Base-by-base conservation (phyloP, 2,329 filamentous ascomycete genomes). In the Chrysoporthe deuterocubensis region DNA sequence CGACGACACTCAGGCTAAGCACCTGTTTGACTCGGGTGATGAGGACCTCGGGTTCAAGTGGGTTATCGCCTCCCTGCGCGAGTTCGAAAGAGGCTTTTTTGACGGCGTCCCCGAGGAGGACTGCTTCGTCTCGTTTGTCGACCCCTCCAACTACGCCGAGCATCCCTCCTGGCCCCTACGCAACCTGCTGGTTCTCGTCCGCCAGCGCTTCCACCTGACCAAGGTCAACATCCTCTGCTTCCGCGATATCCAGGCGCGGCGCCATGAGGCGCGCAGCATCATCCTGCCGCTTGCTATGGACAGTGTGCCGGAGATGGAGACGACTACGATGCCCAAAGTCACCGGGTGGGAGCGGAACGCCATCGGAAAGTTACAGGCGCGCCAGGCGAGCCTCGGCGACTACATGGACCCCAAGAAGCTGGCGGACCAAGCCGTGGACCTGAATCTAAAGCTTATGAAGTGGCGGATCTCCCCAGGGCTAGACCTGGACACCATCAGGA, bases 391-490 rank as follows among this genome's bases (percentile, higher is more conserved):
- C 74, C 84, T 99, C 9, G 91, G 92, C 26, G 93, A 96, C 74
- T 97, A 97, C 74, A 95, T 99, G 91, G 94, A 99, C 75, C 95
- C 96, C 7, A 83, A 86, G 44, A 90, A 90, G 75, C 83, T 98
- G 21, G 96, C 96, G 32, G 94, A 98, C 76, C 94, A 97, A 77
- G 94, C 94, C 0, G 95, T 98, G 11, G 96, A 99, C 75, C 85
- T 99, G 68, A 99, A 99, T 75, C 84, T 98, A 69, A 98, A 98
- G 80, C 85, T 99, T 67, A 99, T 99, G 90, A 99, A 97, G 81
- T 99, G 96, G 96, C 90, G 96, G 50, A 93, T 99, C 74, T 93
- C 94, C 8, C 96, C 96, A 0, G 90, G 90, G 62, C 86, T 99
- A 52, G 87, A 98, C 76, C 87, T 99, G 11, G 94, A 97, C 42